phyloP scores from a whole-genome alignment of 768 basidiomycete genomes.

The Boletus edulis region DNA sequence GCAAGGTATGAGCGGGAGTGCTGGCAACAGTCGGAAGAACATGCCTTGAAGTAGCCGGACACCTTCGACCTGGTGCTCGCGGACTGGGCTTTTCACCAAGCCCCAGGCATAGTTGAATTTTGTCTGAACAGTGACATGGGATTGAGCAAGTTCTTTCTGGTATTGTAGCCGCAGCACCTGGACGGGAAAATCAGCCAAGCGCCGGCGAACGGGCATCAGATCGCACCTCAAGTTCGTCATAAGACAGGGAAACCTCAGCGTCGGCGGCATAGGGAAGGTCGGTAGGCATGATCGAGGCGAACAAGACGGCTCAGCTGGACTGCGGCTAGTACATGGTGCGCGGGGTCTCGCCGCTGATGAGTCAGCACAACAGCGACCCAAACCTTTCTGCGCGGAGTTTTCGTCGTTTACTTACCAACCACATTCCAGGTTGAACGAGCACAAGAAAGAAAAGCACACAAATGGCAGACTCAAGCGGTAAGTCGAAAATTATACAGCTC shows the following conservation, averaged over 20 bases:
- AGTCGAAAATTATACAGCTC: constrained; percentile 32
- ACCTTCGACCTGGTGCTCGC: constrained; percentile 88
- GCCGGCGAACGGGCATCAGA: background rate
- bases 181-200: background rate
- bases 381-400: constrained; percentile 16
- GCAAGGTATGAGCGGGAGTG: constrained; percentile 8
- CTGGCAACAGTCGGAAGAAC: constrained; percentile 7
- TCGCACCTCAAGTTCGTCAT: constrained; percentile 83
- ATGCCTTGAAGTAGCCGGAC: constrained; percentile 87
- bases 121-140: constrained; percentile 89
- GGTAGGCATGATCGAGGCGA: constrained; percentile 51
- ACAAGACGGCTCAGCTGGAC: constrained; percentile 3
- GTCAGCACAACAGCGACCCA: constrained; percentile 16
- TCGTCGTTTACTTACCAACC: constrained; percentile 20
- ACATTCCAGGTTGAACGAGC: constrained; percentile 17
- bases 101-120: constrained; percentile 99
- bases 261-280: constrained; percentile 96
- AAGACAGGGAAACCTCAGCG: constrained; percentile 83
- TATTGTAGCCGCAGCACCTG: constrained; percentile 88
- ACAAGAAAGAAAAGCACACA: constrained; percentile 14
- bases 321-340: constrained; percentile 17
- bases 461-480: constrained; percentile 58
- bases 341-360: constrained; percentile 23
- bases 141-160: constrained; percentile 79
- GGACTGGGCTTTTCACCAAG: constrained; percentile 84